A percentile compares a stretch with the other conserved stretches of the same genome.
Conservation (phyloP, 139 green algal species). For the Pleodorina starrii region DNA sequence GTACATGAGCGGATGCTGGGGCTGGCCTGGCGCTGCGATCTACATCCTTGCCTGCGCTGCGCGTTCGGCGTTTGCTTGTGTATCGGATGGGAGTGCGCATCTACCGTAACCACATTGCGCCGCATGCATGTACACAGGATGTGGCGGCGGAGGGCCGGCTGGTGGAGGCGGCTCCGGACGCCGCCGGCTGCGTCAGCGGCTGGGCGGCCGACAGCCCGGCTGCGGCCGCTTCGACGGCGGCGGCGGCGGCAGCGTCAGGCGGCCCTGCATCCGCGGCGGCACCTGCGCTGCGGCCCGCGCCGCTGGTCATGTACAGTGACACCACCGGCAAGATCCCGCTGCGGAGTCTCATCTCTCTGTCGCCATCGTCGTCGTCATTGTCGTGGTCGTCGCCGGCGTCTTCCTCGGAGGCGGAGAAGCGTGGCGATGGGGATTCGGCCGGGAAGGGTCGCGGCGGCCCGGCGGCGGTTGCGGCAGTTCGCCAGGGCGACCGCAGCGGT, state of each 20-base stretch:
- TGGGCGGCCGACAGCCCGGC: background rate
- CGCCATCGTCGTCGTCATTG: background rate
- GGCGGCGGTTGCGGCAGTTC: background rate
- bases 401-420: too few species aligned
- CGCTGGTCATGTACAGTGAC: constrained; percentile 26
- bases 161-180: constrained; percentile 24
- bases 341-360: background rate
- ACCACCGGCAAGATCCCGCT: constrained; percentile 8
- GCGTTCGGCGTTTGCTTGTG: background rate
- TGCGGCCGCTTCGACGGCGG: background rate
- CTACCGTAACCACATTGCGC: background rate
- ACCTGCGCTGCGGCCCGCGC: too few species aligned
- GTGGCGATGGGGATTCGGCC: background rate
- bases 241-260: too few species aligned
- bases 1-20: background rate
- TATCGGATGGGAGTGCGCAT: background rate
- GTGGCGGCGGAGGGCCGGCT: background rate
- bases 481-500: background rate
- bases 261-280: too few species aligned
- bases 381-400: too few species aligned
- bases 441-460: background rate
- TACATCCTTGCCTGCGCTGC: background rate
- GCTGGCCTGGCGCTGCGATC: background rate
- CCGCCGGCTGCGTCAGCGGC: background rate
- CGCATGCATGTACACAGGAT: background rate